Conservation (phyloP, 2,329 filamentous ascomycete genomes). For the Phialophora verrucosa region DNA sequence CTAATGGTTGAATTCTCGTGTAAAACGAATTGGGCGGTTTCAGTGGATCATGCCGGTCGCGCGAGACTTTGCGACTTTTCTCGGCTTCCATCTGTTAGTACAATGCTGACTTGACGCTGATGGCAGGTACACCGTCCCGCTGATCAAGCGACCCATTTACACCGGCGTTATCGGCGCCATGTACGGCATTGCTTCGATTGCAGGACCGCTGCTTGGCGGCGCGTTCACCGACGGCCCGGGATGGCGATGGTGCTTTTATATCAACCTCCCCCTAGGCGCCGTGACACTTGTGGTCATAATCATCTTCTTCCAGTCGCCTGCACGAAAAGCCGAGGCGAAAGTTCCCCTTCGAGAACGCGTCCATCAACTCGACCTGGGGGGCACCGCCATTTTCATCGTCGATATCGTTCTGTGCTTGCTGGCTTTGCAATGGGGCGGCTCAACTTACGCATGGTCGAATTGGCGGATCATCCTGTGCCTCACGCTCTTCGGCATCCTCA, state of each 20-base stretch:
- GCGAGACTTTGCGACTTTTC: not conserved
- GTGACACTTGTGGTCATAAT: constrained; percentile 53
- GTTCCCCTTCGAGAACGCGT: constrained; percentile 49
- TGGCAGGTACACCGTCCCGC: constrained; percentile 51
- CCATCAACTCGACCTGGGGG: constrained; percentile 49
- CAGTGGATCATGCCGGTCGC: not conserved
- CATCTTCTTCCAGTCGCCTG: constrained; percentile 53
- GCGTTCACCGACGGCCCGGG: constrained; percentile 49
- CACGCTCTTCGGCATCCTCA: constrained; percentile 51
- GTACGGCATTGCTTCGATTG: constrained; percentile 52
- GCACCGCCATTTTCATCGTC: constrained; percentile 54
- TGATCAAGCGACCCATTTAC: constrained; percentile 60
- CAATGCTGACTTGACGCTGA: not conserved
- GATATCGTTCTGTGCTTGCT: constrained; percentile 55
- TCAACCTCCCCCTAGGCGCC: constrained; percentile 52
- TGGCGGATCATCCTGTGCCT: constrained; percentile 56
- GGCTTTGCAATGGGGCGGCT: constrained; percentile 56
- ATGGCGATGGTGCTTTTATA: constrained; percentile 51
- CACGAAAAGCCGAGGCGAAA: constrained; percentile 42
- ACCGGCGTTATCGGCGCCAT: constrained; percentile 57
- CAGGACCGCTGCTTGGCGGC: constrained; percentile 46
- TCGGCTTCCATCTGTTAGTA: not conserved
- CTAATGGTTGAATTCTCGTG: not conserved
- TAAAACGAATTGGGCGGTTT: not conserved
- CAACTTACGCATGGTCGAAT: constrained; percentile 53